A percentile compares a stretch with the other conserved stretches of the same genome.
Evolutionary conservation across 1,284 basidiomycete species (phyloP).

Genomic region (Ustilago sp.): DNA sequence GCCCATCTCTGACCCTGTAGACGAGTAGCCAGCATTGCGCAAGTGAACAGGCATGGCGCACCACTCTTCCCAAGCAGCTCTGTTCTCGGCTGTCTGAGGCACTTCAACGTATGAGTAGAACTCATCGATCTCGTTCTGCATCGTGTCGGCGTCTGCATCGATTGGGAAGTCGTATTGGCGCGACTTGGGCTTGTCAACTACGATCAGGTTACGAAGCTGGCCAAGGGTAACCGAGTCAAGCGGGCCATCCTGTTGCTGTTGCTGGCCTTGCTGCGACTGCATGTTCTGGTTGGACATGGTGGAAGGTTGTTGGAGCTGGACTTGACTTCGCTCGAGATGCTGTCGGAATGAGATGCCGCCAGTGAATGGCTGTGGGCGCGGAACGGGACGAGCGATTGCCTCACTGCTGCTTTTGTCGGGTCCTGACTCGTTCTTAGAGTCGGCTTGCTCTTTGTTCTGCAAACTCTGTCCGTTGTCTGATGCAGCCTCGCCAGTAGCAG

Average conservation of each 20-base stretch:
- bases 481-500: neutral
- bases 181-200: slow-evolving; percentile 49
- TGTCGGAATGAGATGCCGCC: slow-evolving; percentile 36
- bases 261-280: slow-evolving; percentile 19
- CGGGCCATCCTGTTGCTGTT: slow-evolving; percentile 38
- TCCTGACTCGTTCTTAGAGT: neutral
- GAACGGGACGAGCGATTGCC: neutral
- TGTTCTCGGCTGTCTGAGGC: slow-evolving; percentile 86
- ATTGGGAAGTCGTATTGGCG: slow-evolving; percentile 60
- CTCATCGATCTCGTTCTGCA: slow-evolving; percentile 96
- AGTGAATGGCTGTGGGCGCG: slow-evolving; percentile 18
- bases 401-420: neutral
- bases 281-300: slow-evolving; percentile 23
- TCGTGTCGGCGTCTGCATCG: slow-evolving; percentile 83
- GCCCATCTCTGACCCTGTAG: slow-evolving; percentile 18
- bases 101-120: slow-evolving; percentile 99
- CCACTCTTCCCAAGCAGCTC: slow-evolving; percentile 83
- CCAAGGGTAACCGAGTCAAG: slow-evolving; percentile 58
- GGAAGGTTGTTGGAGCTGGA: slow-evolving; percentile 20
- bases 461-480: neutral
- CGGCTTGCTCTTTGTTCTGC: neutral
- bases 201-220: slow-evolving; percentile 55
- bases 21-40: slow-evolving; percentile 33
- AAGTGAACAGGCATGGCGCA: slow-evolving; percentile 38
- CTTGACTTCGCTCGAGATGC: slow-evolving; percentile 37